Evolutionary conservation across 2,329 filamentous ascomycete genomes (phyloP).

Genomic region (Fusarium staphyleae): DNA sequence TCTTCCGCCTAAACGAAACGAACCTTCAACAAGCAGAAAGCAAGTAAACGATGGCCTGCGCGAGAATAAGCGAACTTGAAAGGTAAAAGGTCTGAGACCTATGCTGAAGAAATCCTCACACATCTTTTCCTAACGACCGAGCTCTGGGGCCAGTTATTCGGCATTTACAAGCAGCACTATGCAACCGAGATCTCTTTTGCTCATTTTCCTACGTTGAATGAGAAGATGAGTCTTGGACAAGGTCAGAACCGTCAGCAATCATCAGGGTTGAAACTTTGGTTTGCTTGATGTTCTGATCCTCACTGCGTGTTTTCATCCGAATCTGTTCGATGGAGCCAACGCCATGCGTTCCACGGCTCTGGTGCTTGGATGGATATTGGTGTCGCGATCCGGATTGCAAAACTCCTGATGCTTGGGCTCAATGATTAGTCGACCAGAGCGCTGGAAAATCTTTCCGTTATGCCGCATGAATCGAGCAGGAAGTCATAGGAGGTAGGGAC

Average conservation of each 20-base stretch:
- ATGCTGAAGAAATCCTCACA: slow-evolving; percentile 67
- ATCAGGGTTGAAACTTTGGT: slow-evolving; percentile 63
- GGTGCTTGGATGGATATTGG: slow-evolving; percentile 73
- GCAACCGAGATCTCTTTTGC: slow-evolving; percentile 76
- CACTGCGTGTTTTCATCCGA: slow-evolving; percentile 71
- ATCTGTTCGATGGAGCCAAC: slow-evolving; percentile 75
- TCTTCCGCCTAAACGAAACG: slow-evolving; percentile 52
- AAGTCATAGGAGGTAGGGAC: slow-evolving; percentile 48
- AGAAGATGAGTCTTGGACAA: slow-evolving; percentile 55
- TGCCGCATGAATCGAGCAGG: slow-evolving; percentile 3
- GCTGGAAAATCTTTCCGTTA: not conserved
- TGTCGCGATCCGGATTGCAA: slow-evolving; percentile 68
- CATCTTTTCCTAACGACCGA: slow-evolving; percentile 67
- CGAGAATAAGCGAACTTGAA: slow-evolving; percentile 59
- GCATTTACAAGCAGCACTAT: slow-evolving; percentile 75
- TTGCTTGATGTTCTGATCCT: slow-evolving; percentile 72
- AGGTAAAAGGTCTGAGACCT: slow-evolving; percentile 45
- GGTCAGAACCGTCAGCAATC: slow-evolving; percentile 46
- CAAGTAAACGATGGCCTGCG: slow-evolving; percentile 52
- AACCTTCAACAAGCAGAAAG: slow-evolving; percentile 47
- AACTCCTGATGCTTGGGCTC: slow-evolving; percentile 66
- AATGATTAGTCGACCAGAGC: slow-evolving; percentile 50
- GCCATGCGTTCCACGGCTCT: slow-evolving; percentile 58
- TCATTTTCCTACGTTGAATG: slow-evolving; percentile 69
- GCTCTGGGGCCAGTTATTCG: slow-evolving; percentile 73